Evolutionary conservation across 2,329 filamentous ascomycete species (phyloP).

Genomic region (Apiospora koreana): DNA sequence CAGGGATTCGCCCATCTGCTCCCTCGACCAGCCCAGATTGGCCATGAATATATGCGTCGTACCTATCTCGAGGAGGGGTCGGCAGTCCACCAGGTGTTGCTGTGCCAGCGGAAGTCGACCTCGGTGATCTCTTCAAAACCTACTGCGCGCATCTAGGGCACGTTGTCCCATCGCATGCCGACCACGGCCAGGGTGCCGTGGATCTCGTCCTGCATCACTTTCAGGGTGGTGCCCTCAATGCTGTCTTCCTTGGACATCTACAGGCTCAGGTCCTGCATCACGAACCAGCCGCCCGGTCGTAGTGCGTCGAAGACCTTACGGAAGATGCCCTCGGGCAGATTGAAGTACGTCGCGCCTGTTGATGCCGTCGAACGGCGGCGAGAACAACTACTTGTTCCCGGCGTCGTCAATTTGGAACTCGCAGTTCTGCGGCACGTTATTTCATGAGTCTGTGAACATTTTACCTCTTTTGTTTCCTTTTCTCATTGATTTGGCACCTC

Average conservation of each 20-base stretch:
- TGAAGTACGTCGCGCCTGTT: slow-evolving; percentile 39
- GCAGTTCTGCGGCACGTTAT: slow-evolving; percentile 15
- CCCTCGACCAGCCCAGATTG: slow-evolving; percentile 19
- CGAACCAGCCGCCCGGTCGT: slow-evolving; percentile 34
- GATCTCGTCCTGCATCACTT: slow-evolving; percentile 12
- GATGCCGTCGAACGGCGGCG: slow-evolving; percentile 16
- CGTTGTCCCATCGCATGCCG: slow-evolving; percentile 14
- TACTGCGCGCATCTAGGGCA: slow-evolving; percentile 18
- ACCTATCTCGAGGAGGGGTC: slow-evolving; percentile 21
- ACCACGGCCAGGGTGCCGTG: slow-evolving; percentile 15
- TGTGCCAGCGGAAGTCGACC: slow-evolving; percentile 20
- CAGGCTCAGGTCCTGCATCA: slow-evolving; percentile 19
- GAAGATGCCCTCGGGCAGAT: slow-evolving; percentile 46
- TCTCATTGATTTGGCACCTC: too few relatives aligned
- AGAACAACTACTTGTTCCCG: slow-evolving; percentile 16
- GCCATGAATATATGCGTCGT: slow-evolving; percentile 21
- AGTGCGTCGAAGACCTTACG: slow-evolving; percentile 40
- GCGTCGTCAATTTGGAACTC: slow-evolving; percentile 17
- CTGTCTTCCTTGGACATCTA: slow-evolving; percentile 14
- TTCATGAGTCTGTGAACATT: neutral
- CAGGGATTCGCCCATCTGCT: slow-evolving; percentile 20
- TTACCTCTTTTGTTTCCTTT: too few relatives aligned
- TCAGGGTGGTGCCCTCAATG: slow-evolving; percentile 17
- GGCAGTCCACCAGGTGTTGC: slow-evolving; percentile 24
- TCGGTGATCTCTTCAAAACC: slow-evolving; percentile 24